A percentile compares a stretch with the other conserved stretches of the same genome.
Evolutionary conservation across 78 protist genomes (phyloP).

Genomic region (Cavenderia fasciculata): DNA sequence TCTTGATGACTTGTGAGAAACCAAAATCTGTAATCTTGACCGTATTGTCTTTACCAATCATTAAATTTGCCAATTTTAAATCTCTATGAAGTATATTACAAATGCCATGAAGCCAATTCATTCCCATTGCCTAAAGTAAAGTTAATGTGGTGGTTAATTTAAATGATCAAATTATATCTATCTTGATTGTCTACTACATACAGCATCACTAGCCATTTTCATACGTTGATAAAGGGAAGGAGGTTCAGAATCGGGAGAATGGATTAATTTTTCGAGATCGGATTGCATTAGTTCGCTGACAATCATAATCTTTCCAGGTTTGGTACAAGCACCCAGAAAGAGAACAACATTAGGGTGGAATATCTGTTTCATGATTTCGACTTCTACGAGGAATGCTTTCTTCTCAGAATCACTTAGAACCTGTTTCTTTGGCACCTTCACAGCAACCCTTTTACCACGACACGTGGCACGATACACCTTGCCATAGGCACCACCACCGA

Average conservation of each 20-base stretch:
- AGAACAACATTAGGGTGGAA: conserved; percentile 82
- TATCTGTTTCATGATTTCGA: conserved; percentile 71
- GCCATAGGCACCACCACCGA: conserved; percentile 85
- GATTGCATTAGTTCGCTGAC: conserved; percentile 79
- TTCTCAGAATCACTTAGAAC: conserved; percentile 57
- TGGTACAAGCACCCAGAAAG: conserved; percentile 84
- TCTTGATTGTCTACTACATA: neutral
- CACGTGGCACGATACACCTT: conserved; percentile 72
- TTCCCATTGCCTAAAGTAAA: conserved; percentile 37
- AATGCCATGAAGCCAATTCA: conserved; percentile 81
- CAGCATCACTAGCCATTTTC: conserved; percentile 70
- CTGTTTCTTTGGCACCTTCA: conserved; percentile 79
- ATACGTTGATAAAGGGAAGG: conserved; percentile 65
- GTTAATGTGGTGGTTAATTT: neutral
- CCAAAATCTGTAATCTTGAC: conserved; percentile 85
- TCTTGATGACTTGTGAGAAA: conserved; percentile 70
- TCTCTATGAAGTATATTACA: conserved; percentile 78
- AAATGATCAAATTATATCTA: neutral
- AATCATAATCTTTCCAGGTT: conserved; percentile 82
- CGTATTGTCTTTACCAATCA: conserved; percentile 62
- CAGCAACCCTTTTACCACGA: conserved; percentile 83
- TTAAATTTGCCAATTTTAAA: conserved; percentile 76
- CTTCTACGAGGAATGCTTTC: conserved; percentile 74
- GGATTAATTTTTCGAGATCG: conserved; percentile 71
- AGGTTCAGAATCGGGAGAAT: conserved; percentile 14